These are phyloP conservation scores for Phytophthora pluvialis DNA, from an alignment of 352 stramenopile species.

Conservation along the genomic window DNA sequence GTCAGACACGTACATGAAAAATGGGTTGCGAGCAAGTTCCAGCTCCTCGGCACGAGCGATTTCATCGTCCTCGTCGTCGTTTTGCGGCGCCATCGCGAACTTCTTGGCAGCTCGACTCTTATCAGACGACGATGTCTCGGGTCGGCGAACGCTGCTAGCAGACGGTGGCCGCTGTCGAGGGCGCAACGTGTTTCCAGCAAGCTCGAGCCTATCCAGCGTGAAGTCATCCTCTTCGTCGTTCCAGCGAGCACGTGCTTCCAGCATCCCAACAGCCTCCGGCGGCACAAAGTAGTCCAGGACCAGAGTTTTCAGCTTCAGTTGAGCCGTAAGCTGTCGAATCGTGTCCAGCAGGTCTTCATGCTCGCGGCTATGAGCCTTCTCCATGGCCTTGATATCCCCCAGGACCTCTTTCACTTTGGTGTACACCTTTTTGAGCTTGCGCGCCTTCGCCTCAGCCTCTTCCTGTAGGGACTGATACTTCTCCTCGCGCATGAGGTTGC, in stretches of 20 bases:
- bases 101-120: slow-evolving; percentile 57
- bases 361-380: slow-evolving; percentile 93
- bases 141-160: slow-evolving; percentile 67
- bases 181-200: slow-evolving; percentile 73
- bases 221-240: slow-evolving; percentile 84
- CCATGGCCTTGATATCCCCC: slow-evolving; percentile 93
- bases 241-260: slow-evolving; percentile 71
- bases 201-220: slow-evolving; percentile 71
- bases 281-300: slow-evolving; percentile 94
- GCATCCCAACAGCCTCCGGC: slow-evolving; percentile 50
- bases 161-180: slow-evolving; percentile 72
- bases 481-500: slow-evolving; percentile 93
- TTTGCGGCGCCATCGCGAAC: slow-evolving; percentile 34
- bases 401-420: slow-evolving; percentile 91
- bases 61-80: slow-evolving; percentile 59
- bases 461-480: slow-evolving; percentile 91
- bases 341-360: slow-evolving; percentile 95
- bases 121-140: slow-evolving; percentile 73
- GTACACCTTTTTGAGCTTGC: slow-evolving; percentile 97
- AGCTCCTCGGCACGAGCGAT: slow-evolving; percentile 71
- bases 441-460: slow-evolving; percentile 95
- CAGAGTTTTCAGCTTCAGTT: slow-evolving; percentile 97
- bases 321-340: slow-evolving; percentile 94
- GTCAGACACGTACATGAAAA: slow-evolving; percentile 87
- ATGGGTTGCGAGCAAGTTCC: slow-evolving; percentile 75